Percentiles rank a stretch among this genome's conserved stretches.
Conservation (phyloP, 1,284 basidiomycete genomes). For the Austroboletus niveus region DNA sequence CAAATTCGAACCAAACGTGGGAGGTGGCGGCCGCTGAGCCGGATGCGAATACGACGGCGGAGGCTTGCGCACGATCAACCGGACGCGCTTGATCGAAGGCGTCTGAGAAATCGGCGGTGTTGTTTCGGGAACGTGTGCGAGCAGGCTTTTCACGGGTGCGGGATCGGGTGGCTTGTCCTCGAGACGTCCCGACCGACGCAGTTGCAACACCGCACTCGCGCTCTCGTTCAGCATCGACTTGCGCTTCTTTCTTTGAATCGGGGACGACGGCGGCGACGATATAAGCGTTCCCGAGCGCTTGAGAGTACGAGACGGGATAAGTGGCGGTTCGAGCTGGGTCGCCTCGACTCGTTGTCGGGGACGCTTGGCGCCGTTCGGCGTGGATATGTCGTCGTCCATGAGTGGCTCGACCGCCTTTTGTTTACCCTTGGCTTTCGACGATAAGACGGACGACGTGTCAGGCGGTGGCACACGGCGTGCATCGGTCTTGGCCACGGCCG, state of each 20-base stretch:
- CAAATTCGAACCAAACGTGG: constrained; percentile 55
- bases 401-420: constrained; percentile 39
- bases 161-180: constrained; percentile 20
- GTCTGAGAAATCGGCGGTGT: constrained; percentile 9
- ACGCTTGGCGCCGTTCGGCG: constrained; percentile 15
- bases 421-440: constrained; percentile 33
- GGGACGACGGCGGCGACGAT: constrained; percentile 19
- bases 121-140: neutral
- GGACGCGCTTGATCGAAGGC: constrained; percentile 55
- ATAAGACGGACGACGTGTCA: constrained; percentile 8
- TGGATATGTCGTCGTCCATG: constrained; percentile 12
- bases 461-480: constrained; percentile 8
- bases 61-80: constrained; percentile 66
- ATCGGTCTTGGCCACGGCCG: constrained; percentile 11
- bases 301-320: constrained; percentile 9
- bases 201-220: neutral
- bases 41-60: constrained; percentile 64
- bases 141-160: neutral
- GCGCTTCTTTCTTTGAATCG: constrained; percentile 24
- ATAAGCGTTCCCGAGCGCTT: constrained; percentile 17
- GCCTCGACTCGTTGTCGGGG: constrained; percentile 2
- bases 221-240: constrained; percentile 17
- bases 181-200: constrained; percentile 25
- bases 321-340: constrained; percentile 11
- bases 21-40: constrained; percentile 55